Conservation (phyloP, 768 basidiomycete genomes). For the Punctularia strigosozonata region DNA sequence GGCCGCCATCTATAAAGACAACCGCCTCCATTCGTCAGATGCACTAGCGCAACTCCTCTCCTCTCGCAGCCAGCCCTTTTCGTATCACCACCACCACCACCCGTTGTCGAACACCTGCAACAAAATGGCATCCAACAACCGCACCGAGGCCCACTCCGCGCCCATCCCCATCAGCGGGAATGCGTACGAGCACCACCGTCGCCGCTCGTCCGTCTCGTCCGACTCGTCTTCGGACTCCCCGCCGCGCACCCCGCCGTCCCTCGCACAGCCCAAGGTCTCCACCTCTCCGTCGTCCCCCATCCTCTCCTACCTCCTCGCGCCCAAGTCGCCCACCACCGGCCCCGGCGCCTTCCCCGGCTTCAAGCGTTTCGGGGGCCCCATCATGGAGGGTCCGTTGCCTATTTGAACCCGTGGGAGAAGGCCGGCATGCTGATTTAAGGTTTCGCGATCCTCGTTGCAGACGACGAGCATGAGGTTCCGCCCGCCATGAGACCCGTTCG, state of each 20-base stretch:
- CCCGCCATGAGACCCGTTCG: slow-evolving; percentile 39
- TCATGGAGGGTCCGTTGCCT: slow-evolving; percentile 44
- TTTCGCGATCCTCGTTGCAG: background rate
- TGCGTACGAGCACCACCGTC: slow-evolving; percentile 38
- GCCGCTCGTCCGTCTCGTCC: slow-evolving; percentile 49
- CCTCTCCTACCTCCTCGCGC: slow-evolving; percentile 52
- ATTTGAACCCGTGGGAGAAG: slow-evolving; percentile 1
- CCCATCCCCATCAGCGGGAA: slow-evolving; percentile 48
- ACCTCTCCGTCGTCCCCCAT: slow-evolving; percentile 61
- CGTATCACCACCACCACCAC: background rate
- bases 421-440: slow-evolving; percentile 3
- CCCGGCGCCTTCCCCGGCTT: slow-evolving; percentile 40
- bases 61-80: background rate
- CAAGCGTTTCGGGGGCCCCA: slow-evolving; percentile 33
- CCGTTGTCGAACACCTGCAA: too few species aligned
- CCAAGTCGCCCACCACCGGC: slow-evolving; percentile 49
- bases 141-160: slow-evolving; percentile 37
- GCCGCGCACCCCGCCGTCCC: slow-evolving; percentile 33
- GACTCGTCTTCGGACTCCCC: slow-evolving; percentile 38
- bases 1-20: too few species aligned
- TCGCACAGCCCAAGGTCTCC: slow-evolving; percentile 35
- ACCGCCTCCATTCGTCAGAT: too few species aligned
- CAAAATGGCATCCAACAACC: too few species aligned
- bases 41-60: too few species aligned
- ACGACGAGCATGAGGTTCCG: slow-evolving; percentile 19